Evolutionary conservation across 2,329 filamentous ascomycete genomes (phyloP).

Genomic region (Scedosporium dehoogii): DNA sequence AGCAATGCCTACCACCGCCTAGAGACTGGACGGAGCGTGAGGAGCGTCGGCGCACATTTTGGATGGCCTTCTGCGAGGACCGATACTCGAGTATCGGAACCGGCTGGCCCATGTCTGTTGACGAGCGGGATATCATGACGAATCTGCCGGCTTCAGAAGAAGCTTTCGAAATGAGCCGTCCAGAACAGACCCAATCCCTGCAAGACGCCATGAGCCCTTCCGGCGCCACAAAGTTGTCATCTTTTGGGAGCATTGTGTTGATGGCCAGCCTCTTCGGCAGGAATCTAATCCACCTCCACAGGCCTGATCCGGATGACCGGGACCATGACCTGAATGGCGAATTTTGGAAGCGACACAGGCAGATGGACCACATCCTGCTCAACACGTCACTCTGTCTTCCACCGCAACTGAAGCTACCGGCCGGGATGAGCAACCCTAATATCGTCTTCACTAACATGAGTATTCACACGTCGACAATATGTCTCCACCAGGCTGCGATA

Average conservation of each 20-base stretch:
- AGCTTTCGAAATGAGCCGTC: constrained; percentile 69
- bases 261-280: constrained; percentile 86
- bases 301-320: constrained; percentile 68
- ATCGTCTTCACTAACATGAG: constrained; percentile 94
- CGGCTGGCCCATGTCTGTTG: constrained; percentile 91
- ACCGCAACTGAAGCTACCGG: constrained; percentile 66
- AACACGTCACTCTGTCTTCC: constrained; percentile 83
- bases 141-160: constrained; percentile 78
- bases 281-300: constrained; percentile 84
- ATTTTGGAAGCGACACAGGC: constrained; percentile 90
- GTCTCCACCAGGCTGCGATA: constrained; percentile 94
- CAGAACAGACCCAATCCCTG: constrained; percentile 62
- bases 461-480: constrained; percentile 92
- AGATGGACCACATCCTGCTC: constrained; percentile 81
- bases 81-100: constrained; percentile 93
- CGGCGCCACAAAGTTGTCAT: constrained; percentile 64
- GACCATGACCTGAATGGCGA: constrained; percentile 84
- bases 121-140: constrained; percentile 84
- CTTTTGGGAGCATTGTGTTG: constrained; percentile 71
- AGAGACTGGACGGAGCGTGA: constrained; percentile 92
- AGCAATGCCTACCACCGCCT: constrained; percentile 77
- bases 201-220: constrained; percentile 58
- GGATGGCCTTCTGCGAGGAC: constrained; percentile 86
- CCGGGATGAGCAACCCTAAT: constrained; percentile 67
- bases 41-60: constrained; percentile 85